Percentiles rank a stretch among this genome's conserved stretches.
Conservation (phyloP, 306 rosid genomes). For the Mimosa pudica region DNA sequence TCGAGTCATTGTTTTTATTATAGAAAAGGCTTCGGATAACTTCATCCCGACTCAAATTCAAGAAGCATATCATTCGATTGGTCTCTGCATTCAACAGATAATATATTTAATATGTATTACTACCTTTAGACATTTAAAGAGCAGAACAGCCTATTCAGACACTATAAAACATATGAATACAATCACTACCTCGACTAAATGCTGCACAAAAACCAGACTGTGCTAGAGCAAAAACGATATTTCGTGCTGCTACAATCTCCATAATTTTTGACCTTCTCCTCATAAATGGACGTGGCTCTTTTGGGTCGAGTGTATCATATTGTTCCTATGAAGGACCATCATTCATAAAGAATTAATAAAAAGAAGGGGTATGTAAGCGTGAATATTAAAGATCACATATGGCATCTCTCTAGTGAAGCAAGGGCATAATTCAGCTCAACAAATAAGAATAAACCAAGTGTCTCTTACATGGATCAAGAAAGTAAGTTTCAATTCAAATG, state of each 20-base stretch:
- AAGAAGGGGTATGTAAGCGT: background rate
- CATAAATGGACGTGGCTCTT: conserved; percentile 53
- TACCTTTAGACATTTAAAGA: conserved; percentile 26
- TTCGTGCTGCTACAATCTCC: conserved; percentile 59
- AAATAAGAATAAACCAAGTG: background rate
- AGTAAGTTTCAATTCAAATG: conserved; percentile 21
- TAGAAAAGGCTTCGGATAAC: conserved; percentile 90
- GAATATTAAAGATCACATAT: conserved; percentile 12
- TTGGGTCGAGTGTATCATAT: conserved; percentile 60
- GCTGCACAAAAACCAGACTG: conserved; percentile 68
- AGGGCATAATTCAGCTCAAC: conserved; percentile 9
- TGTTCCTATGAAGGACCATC: conserved; percentile 49
- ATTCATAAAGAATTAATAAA: conserved; percentile 2
- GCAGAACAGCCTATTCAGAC: conserved; percentile 4
- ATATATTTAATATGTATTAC: conserved; percentile 20
- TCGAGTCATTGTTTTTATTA: conserved; percentile 93
- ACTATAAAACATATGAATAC: background rate
- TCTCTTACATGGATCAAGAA: background rate
- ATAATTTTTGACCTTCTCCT: conserved; percentile 60
- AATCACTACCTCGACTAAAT: conserved; percentile 50
- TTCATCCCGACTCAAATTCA: conserved; percentile 94
- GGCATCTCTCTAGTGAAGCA: background rate
- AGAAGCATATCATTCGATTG: conserved; percentile 91
- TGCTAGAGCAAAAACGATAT: conserved; percentile 59
- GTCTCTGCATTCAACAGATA: conserved; percentile 65